These are phyloP conservation scores for Tolypocladium sp. DNA, from an alignment of 2,329 filamentous ascomycete genomes.

Conservation along the genomic window DNA sequence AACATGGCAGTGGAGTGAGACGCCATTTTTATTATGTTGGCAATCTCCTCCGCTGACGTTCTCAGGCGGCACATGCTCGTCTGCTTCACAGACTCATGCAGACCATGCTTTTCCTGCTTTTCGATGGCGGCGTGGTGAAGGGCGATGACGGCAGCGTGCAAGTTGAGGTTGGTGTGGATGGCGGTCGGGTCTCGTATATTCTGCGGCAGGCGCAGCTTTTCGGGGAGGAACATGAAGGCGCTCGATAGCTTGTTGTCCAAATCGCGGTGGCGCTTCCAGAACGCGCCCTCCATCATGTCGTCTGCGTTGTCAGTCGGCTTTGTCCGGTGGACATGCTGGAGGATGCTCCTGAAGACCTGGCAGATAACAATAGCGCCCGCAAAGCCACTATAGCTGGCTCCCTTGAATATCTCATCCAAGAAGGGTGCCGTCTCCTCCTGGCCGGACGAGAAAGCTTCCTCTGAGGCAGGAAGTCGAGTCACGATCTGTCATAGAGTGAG, in stretches of 20 bases:
- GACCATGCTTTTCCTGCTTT: slow-evolving; percentile 63
- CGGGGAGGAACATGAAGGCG: slow-evolving; percentile 70
- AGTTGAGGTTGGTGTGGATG: slow-evolving; percentile 77
- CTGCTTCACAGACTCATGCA: slow-evolving; percentile 55
- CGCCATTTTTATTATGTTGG: slow-evolving; percentile 72
- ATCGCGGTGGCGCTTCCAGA: slow-evolving; percentile 77
- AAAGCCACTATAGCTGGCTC: slow-evolving; percentile 58
- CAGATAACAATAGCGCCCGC: slow-evolving; percentile 65
- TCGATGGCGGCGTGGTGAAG: slow-evolving; percentile 83
- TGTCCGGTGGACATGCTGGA: slow-evolving; percentile 69
- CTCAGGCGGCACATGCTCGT: slow-evolving; percentile 66
- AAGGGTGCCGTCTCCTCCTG: slow-evolving; percentile 52
- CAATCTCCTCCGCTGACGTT: slow-evolving; percentile 75
- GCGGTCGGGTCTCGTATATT: slow-evolving; percentile 62
- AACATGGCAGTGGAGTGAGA: slow-evolving; percentile 58
- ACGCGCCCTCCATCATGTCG: slow-evolving; percentile 65
- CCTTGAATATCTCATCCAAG: slow-evolving; percentile 55
- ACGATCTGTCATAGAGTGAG: slow-evolving; percentile 40
- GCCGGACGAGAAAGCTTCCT: slow-evolving; percentile 65
- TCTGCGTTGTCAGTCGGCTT: slow-evolving; percentile 61
- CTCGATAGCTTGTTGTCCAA: slow-evolving; percentile 75
- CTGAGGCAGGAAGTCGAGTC: slow-evolving; percentile 71
- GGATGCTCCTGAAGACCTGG: slow-evolving; percentile 70
- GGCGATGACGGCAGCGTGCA: slow-evolving; percentile 82
- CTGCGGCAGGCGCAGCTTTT: slow-evolving; percentile 60